Evolutionary conservation across 768 basidiomycete species (phyloP).

Genomic region (Podaxis mareebaensis): DNA sequence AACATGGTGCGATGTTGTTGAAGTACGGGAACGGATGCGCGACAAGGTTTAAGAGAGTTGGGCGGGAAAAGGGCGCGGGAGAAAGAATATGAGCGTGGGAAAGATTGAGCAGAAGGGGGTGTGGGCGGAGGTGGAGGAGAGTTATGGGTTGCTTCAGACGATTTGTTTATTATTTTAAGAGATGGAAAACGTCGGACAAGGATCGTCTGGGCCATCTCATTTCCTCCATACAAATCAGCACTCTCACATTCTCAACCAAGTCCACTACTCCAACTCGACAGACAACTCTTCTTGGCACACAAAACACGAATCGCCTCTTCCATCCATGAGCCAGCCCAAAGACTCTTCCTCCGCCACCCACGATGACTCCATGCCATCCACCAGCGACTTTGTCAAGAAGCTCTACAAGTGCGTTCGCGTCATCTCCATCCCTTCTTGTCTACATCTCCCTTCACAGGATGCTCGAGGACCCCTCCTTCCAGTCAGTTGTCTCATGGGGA

Average conservation of each 20-base stretch:
- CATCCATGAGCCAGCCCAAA: slow-evolving; percentile 10
- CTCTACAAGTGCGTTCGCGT: slow-evolving; percentile 71
- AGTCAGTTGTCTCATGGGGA: slow-evolving; percentile 80
- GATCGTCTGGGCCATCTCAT: neutral
- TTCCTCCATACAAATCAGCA: slow-evolving; percentile 4
- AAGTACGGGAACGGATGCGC: too few species aligned
- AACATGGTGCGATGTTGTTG: neutral
- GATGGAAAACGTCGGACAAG: slow-evolving; percentile 5
- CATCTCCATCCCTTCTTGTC: neutral
- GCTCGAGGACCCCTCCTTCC: slow-evolving; percentile 79
- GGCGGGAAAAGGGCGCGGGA: neutral
- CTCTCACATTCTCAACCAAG: neutral
- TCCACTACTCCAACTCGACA: neutral
- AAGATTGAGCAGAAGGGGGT: neutral
- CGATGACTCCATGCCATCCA: slow-evolving; percentile 83
- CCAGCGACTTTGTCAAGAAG: slow-evolving; percentile 93
- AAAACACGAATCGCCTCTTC: neutral
- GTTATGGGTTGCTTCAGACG: neutral
- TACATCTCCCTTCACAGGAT: slow-evolving; percentile 50
- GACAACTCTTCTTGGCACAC: neutral
- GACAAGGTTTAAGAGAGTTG: neutral
- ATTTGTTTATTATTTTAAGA: slow-evolving; percentile 8
- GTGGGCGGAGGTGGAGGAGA: neutral
- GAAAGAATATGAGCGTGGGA: slow-evolving; percentile 11
- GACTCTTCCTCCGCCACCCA: slow-evolving; percentile 17